Base-by-base conservation (phyloP, 495 filamentous ascomycete species). In the Diplogelasinospora grovesii region DNA sequence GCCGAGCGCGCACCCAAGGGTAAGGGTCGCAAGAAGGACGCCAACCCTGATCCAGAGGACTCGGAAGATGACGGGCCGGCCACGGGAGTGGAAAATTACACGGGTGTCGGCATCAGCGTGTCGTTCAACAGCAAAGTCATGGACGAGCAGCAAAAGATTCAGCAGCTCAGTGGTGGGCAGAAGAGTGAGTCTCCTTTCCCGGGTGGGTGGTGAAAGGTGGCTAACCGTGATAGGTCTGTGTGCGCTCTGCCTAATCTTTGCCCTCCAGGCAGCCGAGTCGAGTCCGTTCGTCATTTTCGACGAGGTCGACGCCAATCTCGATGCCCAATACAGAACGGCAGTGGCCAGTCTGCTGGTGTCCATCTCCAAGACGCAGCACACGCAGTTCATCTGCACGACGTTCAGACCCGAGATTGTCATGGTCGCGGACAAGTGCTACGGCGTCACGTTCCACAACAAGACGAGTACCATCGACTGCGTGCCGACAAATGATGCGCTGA, bases 271-370 rank as follows among this genome's bases (percentile, higher is more conserved):
- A 49, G 94, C 92, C 53, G 92, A 97, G 52, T 92, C 93, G 5
- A 90, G 89, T 13, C 92, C 92, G 9, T 97, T 99, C 69, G 95
- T 97, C 64, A 86, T 99, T 47, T 99, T 99, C 48, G 92, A 99
- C 59, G 92, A 99, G 67, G 95, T 99, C 54, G 92, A 99, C 60
- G 92, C 92, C 57, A 97, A 97, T 59, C 77, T 99, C 15, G 92
- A 99, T 63, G 89, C 89, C 6, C 92, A 96, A 65, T 98, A 98
- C 69, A 79, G 92, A 25, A 95, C 89, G 3, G 89, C 90, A 1
- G 89, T 95, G 16, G 92, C 92, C 4, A 73, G 83, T 46, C 86
- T 96, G 72, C 71, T 98, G 13, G 68, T 85, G 50, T 79, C 80
- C 27, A 86, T 90, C 48, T 85, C 86, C 8, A 56, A 62, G 33